A percentile compares a stretch with the other conserved stretches of the same genome.
These are phyloP conservation scores for Nemania sp. DNA, from an alignment of 2,329 filamentous ascomycete genomes.

Conservation along the genomic window DNA sequence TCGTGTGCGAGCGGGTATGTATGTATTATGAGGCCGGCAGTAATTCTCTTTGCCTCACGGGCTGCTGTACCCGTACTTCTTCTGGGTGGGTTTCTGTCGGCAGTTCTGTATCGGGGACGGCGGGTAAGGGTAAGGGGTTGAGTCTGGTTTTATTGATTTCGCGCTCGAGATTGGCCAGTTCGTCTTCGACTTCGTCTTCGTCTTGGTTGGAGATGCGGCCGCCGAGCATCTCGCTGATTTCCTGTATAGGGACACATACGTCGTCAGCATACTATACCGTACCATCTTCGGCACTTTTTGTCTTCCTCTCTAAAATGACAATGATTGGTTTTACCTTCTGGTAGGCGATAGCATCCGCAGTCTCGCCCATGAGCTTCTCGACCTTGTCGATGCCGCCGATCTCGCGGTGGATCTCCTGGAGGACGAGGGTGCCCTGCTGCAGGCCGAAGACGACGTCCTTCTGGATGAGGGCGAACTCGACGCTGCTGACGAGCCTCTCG, in stretches of 20 bases:
- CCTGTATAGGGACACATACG: constrained; percentile 53
- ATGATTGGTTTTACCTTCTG: constrained; percentile 83
- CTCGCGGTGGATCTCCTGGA: constrained; percentile 89
- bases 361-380: constrained; percentile 93
- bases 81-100: constrained; percentile 18
- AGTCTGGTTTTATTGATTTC: constrained; percentile 50
- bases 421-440: constrained; percentile 85
- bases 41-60: constrained; percentile 37
- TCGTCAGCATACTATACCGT: constrained; percentile 10
- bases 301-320: no score
- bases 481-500: constrained; percentile 82
- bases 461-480: constrained; percentile 95
- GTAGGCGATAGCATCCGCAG: constrained; percentile 86
- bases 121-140: constrained; percentile 40
- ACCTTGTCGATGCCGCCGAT: constrained; percentile 95
- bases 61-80: no score
- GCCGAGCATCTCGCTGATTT: constrained; percentile 88
- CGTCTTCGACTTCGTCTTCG: constrained; percentile 97
- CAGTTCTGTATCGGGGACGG: constrained; percentile 38
- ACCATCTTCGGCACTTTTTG: no score
- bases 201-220: constrained; percentile 90
- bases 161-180: constrained; percentile 78
- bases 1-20: no score
- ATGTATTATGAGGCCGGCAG: constrained; percentile 44
- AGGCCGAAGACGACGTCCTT: constrained; percentile 94